Conservation (phyloP, 106 monocot species). For the Dioscorea dumetorum region DNA sequence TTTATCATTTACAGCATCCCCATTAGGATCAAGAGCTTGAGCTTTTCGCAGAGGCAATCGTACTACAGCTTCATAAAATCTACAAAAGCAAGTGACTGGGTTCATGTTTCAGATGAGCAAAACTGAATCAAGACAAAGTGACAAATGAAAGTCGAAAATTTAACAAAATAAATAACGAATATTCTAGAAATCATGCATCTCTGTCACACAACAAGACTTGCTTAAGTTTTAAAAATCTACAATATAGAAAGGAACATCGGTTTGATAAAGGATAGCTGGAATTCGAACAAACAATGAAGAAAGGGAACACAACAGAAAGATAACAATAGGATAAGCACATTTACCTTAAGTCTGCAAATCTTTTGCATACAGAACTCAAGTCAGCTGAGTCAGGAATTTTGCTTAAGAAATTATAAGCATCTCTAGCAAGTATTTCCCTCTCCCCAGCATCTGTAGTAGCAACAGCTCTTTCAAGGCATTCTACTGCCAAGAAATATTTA, state of each 20-base stretch:
- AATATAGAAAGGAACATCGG: background rate
- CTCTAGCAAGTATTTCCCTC: conserved; percentile 73
- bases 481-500: conserved; percentile 87
- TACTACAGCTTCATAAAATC: conserved; percentile 99
- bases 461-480: conserved; percentile 82
- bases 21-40: conserved; percentile 61
- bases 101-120: background rate
- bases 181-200: background rate
- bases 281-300: background rate
- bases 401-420: conserved; percentile 65
- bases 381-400: conserved; percentile 80
- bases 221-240: conserved; percentile 80
- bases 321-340: background rate
- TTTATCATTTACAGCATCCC: conserved; percentile 53
- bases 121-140: background rate
- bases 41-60: conserved; percentile 83
- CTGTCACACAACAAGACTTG: background rate
- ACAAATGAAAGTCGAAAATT: background rate
- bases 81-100: conserved; percentile 7
- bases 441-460: conserved; percentile 32
- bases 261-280: background rate
- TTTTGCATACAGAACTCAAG: conserved; percentile 67
- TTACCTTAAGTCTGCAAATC: conserved; percentile 91
- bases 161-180: background rate
- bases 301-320: background rate